Evolutionary conservation across 352 stramenopile genomes (phyloP), one percentile per base, ranked within the genome.

Genomic region (Chrysophaeum taylorii): DNA sequence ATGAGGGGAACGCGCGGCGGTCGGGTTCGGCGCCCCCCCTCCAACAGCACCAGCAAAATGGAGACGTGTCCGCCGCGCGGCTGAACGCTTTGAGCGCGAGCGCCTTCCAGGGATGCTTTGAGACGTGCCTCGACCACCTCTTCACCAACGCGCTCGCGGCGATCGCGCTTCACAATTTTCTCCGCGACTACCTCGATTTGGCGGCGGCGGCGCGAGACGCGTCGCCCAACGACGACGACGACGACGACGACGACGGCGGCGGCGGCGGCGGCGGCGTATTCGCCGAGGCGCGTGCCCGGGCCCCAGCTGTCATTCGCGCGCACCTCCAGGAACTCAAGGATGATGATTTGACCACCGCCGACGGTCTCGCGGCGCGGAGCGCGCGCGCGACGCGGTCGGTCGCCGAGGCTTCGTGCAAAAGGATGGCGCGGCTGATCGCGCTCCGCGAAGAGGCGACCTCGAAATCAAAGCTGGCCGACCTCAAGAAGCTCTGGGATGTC

Each of bases 401-500:
- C n/a, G n/a, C n/a, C n/a, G n/a, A n/a, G n/a, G n/a, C n/a, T n/a
- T n/a, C n/a, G n/a, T 36, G 12, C 27, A 7, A 39, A 33, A 33
- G 4, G n/a, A 79, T 87, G 70, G 79, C 77, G 33, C 79, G 85
- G 70, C 48, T 88, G 33, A 57, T 88, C 23, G 73, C 79, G 60
- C 73, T 85, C 23, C 71, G 84, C 62, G 80, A 83, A 50, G 84
- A 89, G 68, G 74, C 81, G 1, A 79, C 87, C 67, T 82, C 80
- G 15, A 70, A 85, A 16, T 71, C 88, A 18, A 77, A 70, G 16
- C 77, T 96, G 81, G 85, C 89, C n/a, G 89, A 96, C 77, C 84
- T 97, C 63, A 92, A 89, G 9, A 80, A 89, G 41, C 74, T 97
- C n/a, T 97, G 95, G 84, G 92, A 97, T 73, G 88, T 84, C 31